Conservation (phyloP, 495 filamentous ascomycete species). For the Xylaria longipes region DNA sequence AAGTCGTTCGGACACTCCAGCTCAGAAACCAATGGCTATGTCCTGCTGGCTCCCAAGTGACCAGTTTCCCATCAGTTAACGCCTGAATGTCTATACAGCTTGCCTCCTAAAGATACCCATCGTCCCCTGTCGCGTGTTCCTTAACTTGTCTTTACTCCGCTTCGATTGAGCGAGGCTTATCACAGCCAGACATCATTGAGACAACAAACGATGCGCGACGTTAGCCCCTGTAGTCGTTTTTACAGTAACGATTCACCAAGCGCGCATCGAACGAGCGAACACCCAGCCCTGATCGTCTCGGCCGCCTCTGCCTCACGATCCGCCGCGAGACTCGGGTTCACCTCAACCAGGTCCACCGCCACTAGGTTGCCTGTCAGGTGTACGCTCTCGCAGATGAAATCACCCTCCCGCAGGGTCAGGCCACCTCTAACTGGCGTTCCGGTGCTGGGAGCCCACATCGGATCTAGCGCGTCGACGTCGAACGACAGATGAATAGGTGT, state of each 20-base stretch:
- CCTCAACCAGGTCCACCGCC: conserved; percentile 93
- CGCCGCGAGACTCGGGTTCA: conserved; percentile 85
- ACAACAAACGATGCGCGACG: not conserved
- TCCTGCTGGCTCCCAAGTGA: not conserved
- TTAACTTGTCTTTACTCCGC: not conserved
- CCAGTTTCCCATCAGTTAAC: conserved; percentile 15
- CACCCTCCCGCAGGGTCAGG: conserved; percentile 91
- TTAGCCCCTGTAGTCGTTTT: conserved; percentile 16
- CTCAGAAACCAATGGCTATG: not conserved
- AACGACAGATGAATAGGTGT: conserved; percentile 97
- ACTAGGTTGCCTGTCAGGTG: conserved; percentile 91
- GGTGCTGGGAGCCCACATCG: conserved; percentile 93
- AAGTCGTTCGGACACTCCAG: not conserved
- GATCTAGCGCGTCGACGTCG: conserved; percentile 96
- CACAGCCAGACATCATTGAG: not conserved
- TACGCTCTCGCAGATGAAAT: conserved; percentile 97
- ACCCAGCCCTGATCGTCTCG: conserved; percentile 90
- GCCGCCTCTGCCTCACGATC: conserved; percentile 68
- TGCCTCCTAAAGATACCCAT: not conserved
- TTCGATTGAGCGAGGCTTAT: not conserved
- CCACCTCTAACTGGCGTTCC: conserved; percentile 96
- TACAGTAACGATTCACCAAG: conserved; percentile 88
- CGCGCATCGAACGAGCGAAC: conserved; percentile 88
- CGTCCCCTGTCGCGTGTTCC: not conserved
- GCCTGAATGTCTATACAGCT: conserved; percentile 17